Percentiles rank a stretch among this genome's conserved stretches.
phyloP scores from a whole-genome alignment of 2,329 filamentous ascomycete species.

The Epichloe glyceriae region DNA sequence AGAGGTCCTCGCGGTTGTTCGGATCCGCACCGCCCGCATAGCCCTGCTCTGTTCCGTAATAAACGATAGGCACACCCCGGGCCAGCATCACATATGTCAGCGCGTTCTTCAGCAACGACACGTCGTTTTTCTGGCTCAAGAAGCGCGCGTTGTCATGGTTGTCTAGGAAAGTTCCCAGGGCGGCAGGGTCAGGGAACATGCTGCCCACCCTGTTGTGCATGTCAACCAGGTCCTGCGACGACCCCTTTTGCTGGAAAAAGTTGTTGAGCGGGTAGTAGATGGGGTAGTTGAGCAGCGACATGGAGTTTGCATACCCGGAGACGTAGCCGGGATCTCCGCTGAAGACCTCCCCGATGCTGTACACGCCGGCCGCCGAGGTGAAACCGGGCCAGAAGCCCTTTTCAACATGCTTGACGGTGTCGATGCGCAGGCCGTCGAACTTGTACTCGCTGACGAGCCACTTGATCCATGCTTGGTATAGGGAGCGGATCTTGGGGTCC shows the following conservation, averaged over 20 bases:
- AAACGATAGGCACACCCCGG: conserved; percentile 51
- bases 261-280: conserved; percentile 29
- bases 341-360: conserved; percentile 47
- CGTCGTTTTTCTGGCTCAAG: conserved; percentile 36
- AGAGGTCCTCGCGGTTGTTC: conserved; percentile 44
- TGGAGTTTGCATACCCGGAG: conserved; percentile 36
- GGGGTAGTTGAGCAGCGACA: conserved; percentile 50
- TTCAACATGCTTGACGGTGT: conserved; percentile 49
- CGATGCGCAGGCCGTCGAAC: conserved; percentile 49
- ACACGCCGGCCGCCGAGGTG: conserved; percentile 40
- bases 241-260: conserved; percentile 26
- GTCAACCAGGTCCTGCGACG: conserved; percentile 25
- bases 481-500: conserved; percentile 29
- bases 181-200: conserved; percentile 29
- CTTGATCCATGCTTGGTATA: conserved; percentile 46
- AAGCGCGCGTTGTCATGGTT: conserved; percentile 48
- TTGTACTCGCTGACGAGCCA: conserved; percentile 45
- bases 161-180: conserved; percentile 40
- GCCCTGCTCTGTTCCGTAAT: conserved; percentile 53
- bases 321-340: conserved; percentile 39
- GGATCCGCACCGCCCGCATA: conserved; percentile 34
- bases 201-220: conserved; percentile 23
- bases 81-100: conserved; percentile 48
- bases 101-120: conserved; percentile 45
- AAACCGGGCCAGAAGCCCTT: conserved; percentile 45